Evolutionary conservation across 331 rosid genomes (phyloP).

Genomic region (Acacia pycnantha): DNA sequence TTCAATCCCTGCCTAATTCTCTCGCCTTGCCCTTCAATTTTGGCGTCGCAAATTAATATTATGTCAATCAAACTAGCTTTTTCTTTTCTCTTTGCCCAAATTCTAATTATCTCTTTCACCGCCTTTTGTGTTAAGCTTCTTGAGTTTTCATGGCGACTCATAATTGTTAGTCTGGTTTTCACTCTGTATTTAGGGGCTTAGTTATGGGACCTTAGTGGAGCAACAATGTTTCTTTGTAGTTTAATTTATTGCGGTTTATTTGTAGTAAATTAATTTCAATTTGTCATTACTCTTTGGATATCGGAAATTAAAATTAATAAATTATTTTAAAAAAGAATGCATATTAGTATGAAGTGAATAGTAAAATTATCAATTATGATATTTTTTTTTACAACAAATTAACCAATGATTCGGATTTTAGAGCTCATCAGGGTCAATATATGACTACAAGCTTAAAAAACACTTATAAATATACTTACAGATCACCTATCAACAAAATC

Average conservation of each 20-base stretch:
- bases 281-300: neutral
- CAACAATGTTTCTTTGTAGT: neutral
- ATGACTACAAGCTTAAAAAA: no score
- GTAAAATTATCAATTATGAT: no score
- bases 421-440: fast-evolving
- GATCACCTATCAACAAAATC: no score
- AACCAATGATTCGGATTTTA: no score
- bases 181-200: neutral
- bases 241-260: neutral
- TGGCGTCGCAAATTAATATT: neutral
- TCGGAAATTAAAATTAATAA: no score
- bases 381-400: no score
- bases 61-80: neutral
- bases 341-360: no score
- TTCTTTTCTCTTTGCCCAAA: neutral
- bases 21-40: neutral
- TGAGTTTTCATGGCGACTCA: neutral
- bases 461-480: no score
- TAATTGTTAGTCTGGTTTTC: neutral
- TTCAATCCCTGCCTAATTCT: neutral
- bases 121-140: neutral
- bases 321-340: no score
- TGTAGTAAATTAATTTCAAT: neutral
- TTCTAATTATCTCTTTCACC: neutral
- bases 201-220: neutral